phyloP scores from a whole-genome alignment of 371 early-diverging fungal species.

The Thermomucor indicae-seudaticae region DNA sequence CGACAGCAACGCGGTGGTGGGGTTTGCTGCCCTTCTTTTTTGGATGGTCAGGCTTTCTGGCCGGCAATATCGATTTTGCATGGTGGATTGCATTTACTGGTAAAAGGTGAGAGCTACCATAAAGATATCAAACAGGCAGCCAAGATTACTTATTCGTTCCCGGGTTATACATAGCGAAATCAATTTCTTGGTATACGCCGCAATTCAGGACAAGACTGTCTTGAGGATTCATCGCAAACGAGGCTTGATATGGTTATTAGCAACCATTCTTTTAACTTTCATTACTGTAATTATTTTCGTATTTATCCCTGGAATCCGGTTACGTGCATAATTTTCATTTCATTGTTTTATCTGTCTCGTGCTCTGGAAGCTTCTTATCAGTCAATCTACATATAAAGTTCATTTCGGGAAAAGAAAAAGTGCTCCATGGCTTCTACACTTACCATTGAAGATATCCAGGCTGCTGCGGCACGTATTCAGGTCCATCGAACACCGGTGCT shows the following conservation, averaged over 20 bases:
- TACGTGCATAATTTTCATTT: slow-evolving; percentile 6
- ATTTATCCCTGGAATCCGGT: slow-evolving; percentile 34
- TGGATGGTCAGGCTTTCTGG: slow-evolving; percentile 31
- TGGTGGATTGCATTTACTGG: slow-evolving; percentile 40
- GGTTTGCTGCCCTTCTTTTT: slow-evolving; percentile 33
- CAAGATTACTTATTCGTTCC: background rate
- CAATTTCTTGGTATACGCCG: slow-evolving; percentile 28
- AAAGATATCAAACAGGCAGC: background rate
- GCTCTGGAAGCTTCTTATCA: background rate
- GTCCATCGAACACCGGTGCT: slow-evolving; percentile 50
- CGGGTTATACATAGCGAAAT: slow-evolving; percentile 20
- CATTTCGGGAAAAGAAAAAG: too few species aligned
- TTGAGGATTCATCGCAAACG: slow-evolving; percentile 32
- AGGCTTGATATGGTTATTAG: slow-evolving; percentile 25
- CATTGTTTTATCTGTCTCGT: background rate
- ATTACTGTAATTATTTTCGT: slow-evolving; percentile 37
- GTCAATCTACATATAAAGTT: too few species aligned
- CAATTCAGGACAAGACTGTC: slow-evolving; percentile 38
- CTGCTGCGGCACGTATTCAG: slow-evolving; percentile 43
- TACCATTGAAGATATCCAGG: slow-evolving; percentile 28
- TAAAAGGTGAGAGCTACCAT: slow-evolving; percentile 21
- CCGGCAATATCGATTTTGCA: slow-evolving; percentile 38
- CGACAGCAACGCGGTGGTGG: slow-evolving; percentile 27
- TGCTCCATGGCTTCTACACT: background rate
- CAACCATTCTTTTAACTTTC: slow-evolving; percentile 21